phyloP scores from a whole-genome alignment of 306 rosid genomes.

The Carpinus viminea region DNA sequence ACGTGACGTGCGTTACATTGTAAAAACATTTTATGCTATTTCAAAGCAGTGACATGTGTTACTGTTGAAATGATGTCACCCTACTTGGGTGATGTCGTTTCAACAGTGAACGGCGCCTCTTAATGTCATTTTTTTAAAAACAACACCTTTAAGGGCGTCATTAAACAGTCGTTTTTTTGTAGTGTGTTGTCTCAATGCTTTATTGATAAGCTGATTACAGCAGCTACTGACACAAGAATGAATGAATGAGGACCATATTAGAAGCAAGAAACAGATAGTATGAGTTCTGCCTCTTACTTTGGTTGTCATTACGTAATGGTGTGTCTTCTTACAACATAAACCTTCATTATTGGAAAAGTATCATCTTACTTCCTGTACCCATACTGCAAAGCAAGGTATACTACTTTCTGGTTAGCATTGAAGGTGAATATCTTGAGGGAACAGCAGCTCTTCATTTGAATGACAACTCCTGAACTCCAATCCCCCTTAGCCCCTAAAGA shows the following conservation, averaged over 20 bases:
- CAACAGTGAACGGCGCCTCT: too few relatives aligned
- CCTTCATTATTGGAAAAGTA: neutral
- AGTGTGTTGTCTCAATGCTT: neutral
- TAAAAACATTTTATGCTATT: too few relatives aligned
- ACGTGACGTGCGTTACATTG: too few relatives aligned
- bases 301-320: neutral
- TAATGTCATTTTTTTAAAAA: too few relatives aligned
- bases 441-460: neutral
- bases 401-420: neutral
- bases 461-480: neutral
- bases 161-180: too few relatives aligned
- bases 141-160: too few relatives aligned
- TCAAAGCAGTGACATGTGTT: too few relatives aligned
- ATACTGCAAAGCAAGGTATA: neutral
- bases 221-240: neutral
- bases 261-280: neutral
- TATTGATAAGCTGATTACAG: neutral
- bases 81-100: too few relatives aligned
- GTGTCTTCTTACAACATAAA: neutral
- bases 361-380: neutral
- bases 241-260: neutral
- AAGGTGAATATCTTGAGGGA: neutral
- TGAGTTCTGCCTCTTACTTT: neutral
- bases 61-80: too few relatives aligned
- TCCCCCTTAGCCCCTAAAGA: neutral